phyloP scores from a whole-genome alignment of 306 rosid species.

The Vigna radiata region DNA sequence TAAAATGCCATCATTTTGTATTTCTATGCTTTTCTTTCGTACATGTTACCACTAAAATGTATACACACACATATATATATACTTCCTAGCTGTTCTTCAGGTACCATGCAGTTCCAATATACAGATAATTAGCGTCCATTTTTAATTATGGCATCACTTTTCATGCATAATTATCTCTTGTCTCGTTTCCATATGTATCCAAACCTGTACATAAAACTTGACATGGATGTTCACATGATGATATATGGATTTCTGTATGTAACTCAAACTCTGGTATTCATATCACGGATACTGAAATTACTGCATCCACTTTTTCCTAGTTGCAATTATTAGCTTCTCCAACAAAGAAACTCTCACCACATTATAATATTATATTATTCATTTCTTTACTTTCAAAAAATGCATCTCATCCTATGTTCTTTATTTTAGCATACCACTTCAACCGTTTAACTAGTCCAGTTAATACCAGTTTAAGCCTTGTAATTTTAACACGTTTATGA shows the following conservation, averaged over 20 bases:
- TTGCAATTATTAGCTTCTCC: constrained; percentile 24
- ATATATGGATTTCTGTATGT: constrained; percentile 19
- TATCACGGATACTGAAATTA: constrained; percentile 22
- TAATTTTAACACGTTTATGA: neutral
- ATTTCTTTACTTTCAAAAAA: neutral
- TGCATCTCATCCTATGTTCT: neutral
- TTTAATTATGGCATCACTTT: neutral
- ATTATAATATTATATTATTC: constrained; percentile 1
- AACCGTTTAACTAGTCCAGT: neutral
- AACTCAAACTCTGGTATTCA: neutral
- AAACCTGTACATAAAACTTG: constrained; percentile 13
- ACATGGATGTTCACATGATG: constrained; percentile 14
- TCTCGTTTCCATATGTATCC: neutral
- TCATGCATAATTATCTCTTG: neutral
- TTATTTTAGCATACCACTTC: neutral
- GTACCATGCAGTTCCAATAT: neutral
- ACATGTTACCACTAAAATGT: neutral
- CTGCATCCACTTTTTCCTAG: constrained; percentile 11
- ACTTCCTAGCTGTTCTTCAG: neutral
- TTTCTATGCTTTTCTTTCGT: neutral
- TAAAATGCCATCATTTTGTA: neutral
- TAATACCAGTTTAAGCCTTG: neutral
- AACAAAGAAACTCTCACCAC: neutral
- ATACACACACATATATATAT: neutral
- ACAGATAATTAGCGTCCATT: neutral